Evolutionary conservation across 225 moss, liverwort and hornwort species (phyloP), one percentile per base, ranked within the genome.

Genomic region (Lunularia cruciata): DNA sequence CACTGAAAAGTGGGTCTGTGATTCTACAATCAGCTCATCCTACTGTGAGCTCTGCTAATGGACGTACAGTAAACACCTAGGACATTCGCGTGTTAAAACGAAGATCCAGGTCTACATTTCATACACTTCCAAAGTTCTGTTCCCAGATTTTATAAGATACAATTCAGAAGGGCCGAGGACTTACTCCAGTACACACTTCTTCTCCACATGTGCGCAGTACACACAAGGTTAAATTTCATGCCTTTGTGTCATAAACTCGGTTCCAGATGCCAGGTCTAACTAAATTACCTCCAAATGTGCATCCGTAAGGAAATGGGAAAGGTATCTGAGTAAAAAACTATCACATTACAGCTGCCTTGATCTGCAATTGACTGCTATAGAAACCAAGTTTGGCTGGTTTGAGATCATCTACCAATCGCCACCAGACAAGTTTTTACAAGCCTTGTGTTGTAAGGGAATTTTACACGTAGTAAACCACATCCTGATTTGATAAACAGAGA

Each of bases 391-490:
- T 60, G 42, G 56, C 66, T 59, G 28, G n/a, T 26, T 10, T 38
- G 35, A 47, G 71, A 58, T 33, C 51, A 68, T 52, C 60, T 67
- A 36, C 60, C 54, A 54, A 54, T 45, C 38, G 47, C 52, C 60
- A 53, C 52, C 54, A 56, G 49, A 67, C 30, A 40, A 60, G 42
- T 37, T 45, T 67, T 60, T 58, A 49, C 42, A 47, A 48, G 31
- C 70, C 49, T 42, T 63, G 35, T 49, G 57, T 38, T 73, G 68
- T 64, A 40, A 65, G 33, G 16, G 42, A 26, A 64, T 60, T 58
- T 65, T 60, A 74, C 64, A 69, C 57, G 38, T 73, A 51, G 32
- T 72, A 30, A 36, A 51, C 49, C 59, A 58, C 68, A 78, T 69
- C 63, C 63, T 34, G 63, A 56, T 47, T 56, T 56, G 35, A 47